A percentile compares a stretch with the other conserved stretches of the same genome.
Conservation (phyloP, 495 filamentous ascomycete species). For the Recurvomyces mirabilis region DNA sequence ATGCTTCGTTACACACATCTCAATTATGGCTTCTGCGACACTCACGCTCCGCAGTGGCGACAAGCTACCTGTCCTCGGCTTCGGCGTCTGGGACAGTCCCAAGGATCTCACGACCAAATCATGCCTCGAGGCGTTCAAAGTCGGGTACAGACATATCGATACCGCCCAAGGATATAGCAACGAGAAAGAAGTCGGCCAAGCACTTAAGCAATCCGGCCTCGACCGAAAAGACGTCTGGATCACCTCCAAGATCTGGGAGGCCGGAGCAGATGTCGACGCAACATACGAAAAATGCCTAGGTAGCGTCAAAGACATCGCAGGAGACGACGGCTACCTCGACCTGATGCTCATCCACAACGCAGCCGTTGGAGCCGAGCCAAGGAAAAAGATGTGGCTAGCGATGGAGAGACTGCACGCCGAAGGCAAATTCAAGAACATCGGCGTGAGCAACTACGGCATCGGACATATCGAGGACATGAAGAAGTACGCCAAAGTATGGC, state of each 20-base stretch:
- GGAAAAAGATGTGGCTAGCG: constrained; percentile 54
- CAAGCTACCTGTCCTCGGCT: constrained; percentile 58
- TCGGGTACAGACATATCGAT: constrained; percentile 64
- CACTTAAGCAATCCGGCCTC: constrained; percentile 43
- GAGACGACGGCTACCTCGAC: constrained; percentile 55
- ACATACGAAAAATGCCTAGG: constrained; percentile 48
- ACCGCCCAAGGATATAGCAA: constrained; percentile 62
- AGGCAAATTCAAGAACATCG: constrained; percentile 50
- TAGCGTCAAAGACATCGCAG: constrained; percentile 51
- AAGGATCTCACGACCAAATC: constrained; percentile 42
- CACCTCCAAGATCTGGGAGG: constrained; percentile 54
- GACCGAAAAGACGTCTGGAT: constrained; percentile 50
- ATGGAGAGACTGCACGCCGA: constrained; percentile 49
- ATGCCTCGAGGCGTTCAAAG: constrained; percentile 47
- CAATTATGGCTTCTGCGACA: too few species aligned
- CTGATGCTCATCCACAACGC: constrained; percentile 60
- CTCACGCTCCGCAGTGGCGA: constrained; percentile 43
- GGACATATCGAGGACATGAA: constrained; percentile 52
- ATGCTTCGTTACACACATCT: too few species aligned
- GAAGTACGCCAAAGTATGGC: constrained; percentile 48
- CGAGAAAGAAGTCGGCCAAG: constrained; percentile 54
- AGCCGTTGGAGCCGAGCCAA: constrained; percentile 38
- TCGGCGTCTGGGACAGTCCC: constrained; percentile 57
- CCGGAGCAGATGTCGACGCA: constrained; percentile 43
- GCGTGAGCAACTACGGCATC: constrained; percentile 61